A percentile compares a stretch with the other conserved stretches of the same genome.
Evolutionary conservation across 1,284 basidiomycete genomes (phyloP).

Genomic region (Ustilago xerochloae): DNA sequence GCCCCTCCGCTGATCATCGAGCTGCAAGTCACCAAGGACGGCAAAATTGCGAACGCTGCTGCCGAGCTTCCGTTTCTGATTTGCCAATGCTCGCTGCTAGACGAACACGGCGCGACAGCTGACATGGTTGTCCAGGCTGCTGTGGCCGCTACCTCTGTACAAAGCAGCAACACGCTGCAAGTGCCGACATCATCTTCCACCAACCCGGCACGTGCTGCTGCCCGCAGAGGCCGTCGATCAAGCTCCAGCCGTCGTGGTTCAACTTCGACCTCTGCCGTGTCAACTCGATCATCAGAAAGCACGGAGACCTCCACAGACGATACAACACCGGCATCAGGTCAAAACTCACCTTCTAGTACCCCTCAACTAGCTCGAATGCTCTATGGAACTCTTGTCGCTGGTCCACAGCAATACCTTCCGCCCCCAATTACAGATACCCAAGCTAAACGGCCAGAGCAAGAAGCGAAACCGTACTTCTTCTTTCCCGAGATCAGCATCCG

Average conservation of each 20-base stretch:
- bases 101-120: slow-evolving; percentile 29
- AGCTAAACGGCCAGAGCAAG: not conserved
- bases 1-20: slow-evolving; percentile 54
- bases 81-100: slow-evolving; percentile 50
- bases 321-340: not conserved
- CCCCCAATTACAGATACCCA: not conserved
- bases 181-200: not conserved
- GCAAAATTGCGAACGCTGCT: slow-evolving; percentile 9
- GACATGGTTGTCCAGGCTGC: slow-evolving; percentile 31
- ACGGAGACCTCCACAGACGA: slow-evolving; percentile 3
- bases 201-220: no score
- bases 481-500: slow-evolving; percentile 58
- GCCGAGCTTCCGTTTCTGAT: slow-evolving; percentile 50
- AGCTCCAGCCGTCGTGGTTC: slow-evolving; percentile 13
- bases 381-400: slow-evolving; percentile 52
- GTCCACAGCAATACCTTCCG: slow-evolving; percentile 23
- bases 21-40: slow-evolving; percentile 32
- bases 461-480: slow-evolving; percentile 40
- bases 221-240: slow-evolving; percentile 18
- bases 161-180: not conserved
- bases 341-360: not conserved
- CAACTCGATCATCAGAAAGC: not conserved
- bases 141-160: not conserved
- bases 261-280: slow-evolving; percentile 3
- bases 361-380: slow-evolving; percentile 41